Evolutionary conservation across 345 rosid genomes (phyloP), one percentile per base, ranked within the genome.

Genomic region (Stellera chamaejasme): DNA sequence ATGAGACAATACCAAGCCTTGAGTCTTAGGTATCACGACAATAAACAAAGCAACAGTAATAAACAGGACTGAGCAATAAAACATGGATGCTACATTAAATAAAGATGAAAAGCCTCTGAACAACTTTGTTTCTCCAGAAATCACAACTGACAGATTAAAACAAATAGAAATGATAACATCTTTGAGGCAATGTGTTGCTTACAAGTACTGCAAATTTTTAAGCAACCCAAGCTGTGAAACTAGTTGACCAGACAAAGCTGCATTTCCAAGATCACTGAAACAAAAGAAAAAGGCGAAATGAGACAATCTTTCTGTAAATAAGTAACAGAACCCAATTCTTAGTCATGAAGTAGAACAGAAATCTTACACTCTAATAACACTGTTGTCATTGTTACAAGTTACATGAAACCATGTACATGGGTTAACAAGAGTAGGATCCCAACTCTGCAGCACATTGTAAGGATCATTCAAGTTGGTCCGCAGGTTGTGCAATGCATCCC

Each of bases 341-440:
- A 32, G 9, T 2, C 9, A 49, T 8, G 45, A 6, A 26, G 47
- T 52, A 67, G 60, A 48, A 50, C 23, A 57, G 47, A 54, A 45
- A 63, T 44, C 70, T 70, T 80, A 92, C 98, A 92, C 96, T 78
- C 98, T 74, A 52, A 86, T 86, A 45, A 92, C 96, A 69, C 98
- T 92, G 63, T 88, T 86, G 58, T 92, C 98, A 63, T 84, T 86
- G 82, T 92, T 84, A 64, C 98, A 92, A 13, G 96, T 88, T 52
- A 92, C 93, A 53, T 92, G 98, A 69, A 88, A 88, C 98, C 98
- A 92, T 11, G 98, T 88, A 71, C 98, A 88, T 48, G 97, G 97
- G 62, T 88, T 86, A 65, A 88, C 98, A 62, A 92, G 98, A 23
- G 95, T 88, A 52, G 95, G 90, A 72, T 92, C 98, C 98, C 98